These are phyloP conservation scores for Chytriomyces confervae DNA, from an alignment of 192 early-diverging fungal species.

Conservation along the genomic window DNA sequence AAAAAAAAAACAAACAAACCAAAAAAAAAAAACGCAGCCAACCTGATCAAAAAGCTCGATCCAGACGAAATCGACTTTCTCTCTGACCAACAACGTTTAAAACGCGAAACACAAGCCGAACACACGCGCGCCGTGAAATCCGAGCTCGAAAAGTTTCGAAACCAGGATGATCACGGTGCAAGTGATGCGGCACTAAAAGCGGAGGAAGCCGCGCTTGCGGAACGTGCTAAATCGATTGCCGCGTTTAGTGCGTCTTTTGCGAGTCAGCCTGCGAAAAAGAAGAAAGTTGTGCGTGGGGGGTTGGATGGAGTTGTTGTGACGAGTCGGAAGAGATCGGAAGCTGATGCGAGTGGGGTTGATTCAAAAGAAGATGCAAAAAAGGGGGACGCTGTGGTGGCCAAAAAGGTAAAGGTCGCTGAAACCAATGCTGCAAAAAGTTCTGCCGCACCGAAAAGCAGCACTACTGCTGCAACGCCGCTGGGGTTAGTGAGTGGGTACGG, in stretches of 20 bases:
- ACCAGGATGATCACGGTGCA: neutral
- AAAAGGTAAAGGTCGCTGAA: neutral
- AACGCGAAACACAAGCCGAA: neutral
- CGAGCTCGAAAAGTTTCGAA: constrained; percentile 13
- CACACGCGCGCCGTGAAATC: neutral
- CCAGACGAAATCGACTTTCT: constrained; percentile 31
- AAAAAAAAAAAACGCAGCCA: constrained; percentile 13
- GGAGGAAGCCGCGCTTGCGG: neutral
- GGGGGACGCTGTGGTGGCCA: neutral
- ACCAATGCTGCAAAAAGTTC: neutral
- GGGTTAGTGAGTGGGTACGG: neutral
- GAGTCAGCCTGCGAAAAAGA: neutral
- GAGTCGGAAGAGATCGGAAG: neutral
- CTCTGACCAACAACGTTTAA: neutral
- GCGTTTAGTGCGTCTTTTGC: neutral
- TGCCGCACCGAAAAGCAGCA: neutral
- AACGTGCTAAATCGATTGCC: neutral
- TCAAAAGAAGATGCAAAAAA: neutral
- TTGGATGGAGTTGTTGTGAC: neutral
- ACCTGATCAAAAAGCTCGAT: constrained; percentile 34
- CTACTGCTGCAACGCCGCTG: neutral
- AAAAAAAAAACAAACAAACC: neutral
- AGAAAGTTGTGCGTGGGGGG: neutral
- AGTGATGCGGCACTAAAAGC: neutral
- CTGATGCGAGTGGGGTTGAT: neutral